Percentiles rank a stretch among this genome's conserved stretches.
phyloP scores from a whole-genome alignment of 2,329 filamentous ascomycete species.

The Helicocarpus griseus region DNA sequence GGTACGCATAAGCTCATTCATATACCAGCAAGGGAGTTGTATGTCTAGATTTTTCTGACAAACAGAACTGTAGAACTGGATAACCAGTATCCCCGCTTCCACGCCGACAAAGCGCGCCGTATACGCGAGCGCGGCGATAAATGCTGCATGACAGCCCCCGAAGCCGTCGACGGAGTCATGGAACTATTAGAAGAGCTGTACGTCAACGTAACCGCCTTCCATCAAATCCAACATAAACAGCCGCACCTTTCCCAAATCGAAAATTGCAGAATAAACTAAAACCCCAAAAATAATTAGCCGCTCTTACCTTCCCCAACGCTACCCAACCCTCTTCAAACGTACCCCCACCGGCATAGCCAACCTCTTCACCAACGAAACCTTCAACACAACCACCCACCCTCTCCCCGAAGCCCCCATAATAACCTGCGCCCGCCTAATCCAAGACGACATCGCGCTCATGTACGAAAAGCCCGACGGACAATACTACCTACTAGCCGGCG shows the following conservation, averaged over 20 bases:
- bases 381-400: slow-evolving; percentile 56
- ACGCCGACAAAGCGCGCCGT: slow-evolving; percentile 59
- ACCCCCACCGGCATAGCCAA: slow-evolving; percentile 59
- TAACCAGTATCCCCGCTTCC: slow-evolving; percentile 64
- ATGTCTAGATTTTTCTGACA: neutral
- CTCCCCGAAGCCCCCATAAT: slow-evolving; percentile 70
- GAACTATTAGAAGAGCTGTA: slow-evolving; percentile 67
- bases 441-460: slow-evolving; percentile 81
- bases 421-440: slow-evolving; percentile 60
- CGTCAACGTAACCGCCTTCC: too few relatives aligned
- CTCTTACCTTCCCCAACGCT: slow-evolving; percentile 62
- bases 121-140: slow-evolving; percentile 57
- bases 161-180: slow-evolving; percentile 60
- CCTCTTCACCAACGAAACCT: slow-evolving; percentile 58
- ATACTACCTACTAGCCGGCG: slow-evolving; percentile 70
- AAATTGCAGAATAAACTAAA: slow-evolving; percentile 3
- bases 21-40: neutral
- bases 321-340: slow-evolving; percentile 59
- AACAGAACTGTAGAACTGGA: slow-evolving; percentile 53
- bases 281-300: slow-evolving; percentile 19
- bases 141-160: slow-evolving; percentile 59
- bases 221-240: neutral
- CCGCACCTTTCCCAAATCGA: too few relatives aligned
- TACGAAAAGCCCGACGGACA: slow-evolving; percentile 65
- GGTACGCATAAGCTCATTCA: slow-evolving; percentile 18